Evolutionary conservation across 2,329 filamentous ascomycete genomes (phyloP), one percentile per base, ranked within the genome.

Genomic region (Sporothrix brasiliensis): DNA sequence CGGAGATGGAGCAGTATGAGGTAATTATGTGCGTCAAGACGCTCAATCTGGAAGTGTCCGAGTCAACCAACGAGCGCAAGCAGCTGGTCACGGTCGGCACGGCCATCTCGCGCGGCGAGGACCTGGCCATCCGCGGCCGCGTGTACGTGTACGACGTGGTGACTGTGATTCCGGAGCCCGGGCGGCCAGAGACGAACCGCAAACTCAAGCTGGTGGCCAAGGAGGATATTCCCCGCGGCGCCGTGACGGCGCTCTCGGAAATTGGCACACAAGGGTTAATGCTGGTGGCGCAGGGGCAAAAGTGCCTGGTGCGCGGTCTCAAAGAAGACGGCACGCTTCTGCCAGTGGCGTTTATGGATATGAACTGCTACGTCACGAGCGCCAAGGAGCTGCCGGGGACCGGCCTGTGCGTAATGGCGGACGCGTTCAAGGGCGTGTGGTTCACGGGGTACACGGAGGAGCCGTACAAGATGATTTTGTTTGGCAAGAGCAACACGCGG

Each of bases 401-500:
- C 0, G 94, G 94, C 0, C 85, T 99, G 78, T 93, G 92, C 76
- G 84, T 97, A 13, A 89, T 97, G 81, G 92, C 92, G 0, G 95
- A 99, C 81, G 92, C 91, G 0, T 89, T 95, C 78, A 97, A 97
- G 81, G 95, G 95, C 0, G 85, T 98, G 2, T 98, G 95, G 93
- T 96, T 99, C 75, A 92, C 92, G 0, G 95, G 95, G 0, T 99
- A 97, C 77, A 95, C 92, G 10, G 94, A 99, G 81, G 95, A 98
- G 77, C 95, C 95, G 0, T 99, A 98, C 79, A 94, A 92, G 75
- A 93, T 99, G 88, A 91, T 93, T 73, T 86, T 97, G 3, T 93
- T 98, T 74, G 93, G 94, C 54, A 97, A 97, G 80, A 92, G 91
- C 75, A 86, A 90, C 52, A 90, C 91, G 24, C 88, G 87, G 56